Evolutionary conservation across 257 asterid species (phyloP).

Genomic region (Solanum pinnatisectum): DNA sequence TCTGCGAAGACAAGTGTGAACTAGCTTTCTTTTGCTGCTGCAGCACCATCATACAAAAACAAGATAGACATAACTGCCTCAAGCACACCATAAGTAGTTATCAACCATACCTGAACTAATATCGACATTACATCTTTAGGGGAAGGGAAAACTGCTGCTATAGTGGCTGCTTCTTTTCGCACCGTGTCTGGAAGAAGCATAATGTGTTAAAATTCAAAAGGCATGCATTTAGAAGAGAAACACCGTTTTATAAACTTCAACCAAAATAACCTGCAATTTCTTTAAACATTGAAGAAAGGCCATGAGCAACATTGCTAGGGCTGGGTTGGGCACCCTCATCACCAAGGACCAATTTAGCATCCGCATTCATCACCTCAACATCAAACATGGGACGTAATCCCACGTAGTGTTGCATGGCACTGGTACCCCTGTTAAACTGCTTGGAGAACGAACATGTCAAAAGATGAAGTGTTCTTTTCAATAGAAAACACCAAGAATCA

Average conservation of each 20-base stretch:
- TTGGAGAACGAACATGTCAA: constrained; percentile 17
- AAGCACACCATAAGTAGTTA: constrained; percentile 5
- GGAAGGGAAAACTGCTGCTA: constrained; percentile 89
- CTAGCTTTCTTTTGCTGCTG: not conserved
- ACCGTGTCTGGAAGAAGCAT: constrained; percentile 61
- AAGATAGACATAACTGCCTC: not conserved
- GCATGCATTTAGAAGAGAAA: not conserved
- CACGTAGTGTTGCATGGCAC: constrained; percentile 99
- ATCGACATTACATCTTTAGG: constrained; percentile 98
- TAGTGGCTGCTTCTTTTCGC: constrained; percentile 95
- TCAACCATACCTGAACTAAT: constrained; percentile 73
- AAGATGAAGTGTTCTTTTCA: not conserved
- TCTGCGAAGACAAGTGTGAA: not conserved
- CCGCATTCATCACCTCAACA: constrained; percentile 86
- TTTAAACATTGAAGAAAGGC: constrained; percentile 78
- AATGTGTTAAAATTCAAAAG: constrained; percentile 2
- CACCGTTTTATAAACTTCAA: constrained; percentile 3
- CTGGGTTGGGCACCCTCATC: constrained; percentile 81
- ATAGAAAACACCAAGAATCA: not conserved
- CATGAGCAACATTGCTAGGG: constrained; percentile 87
- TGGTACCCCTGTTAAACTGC: constrained; percentile 98
- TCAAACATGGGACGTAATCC: constrained; percentile 99
- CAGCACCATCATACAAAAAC: not conserved
- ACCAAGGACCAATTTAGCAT: constrained; percentile 79
- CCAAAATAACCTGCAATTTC: constrained; percentile 72